Conservation (phyloP, 257 asterid genomes). For the Solanum arcanum region DNA sequence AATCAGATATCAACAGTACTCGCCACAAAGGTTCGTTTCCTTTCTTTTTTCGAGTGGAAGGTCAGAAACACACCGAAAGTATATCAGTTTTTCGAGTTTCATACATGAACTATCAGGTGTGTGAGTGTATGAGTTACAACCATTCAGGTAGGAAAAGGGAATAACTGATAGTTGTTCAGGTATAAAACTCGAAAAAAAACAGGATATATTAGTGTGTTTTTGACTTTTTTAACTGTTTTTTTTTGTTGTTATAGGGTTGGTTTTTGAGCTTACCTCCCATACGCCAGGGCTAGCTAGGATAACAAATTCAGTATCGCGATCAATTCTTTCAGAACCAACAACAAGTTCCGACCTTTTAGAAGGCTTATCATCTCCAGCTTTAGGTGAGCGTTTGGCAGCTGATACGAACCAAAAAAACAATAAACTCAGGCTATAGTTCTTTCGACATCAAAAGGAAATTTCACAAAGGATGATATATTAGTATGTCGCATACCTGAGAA, state of each 20-base stretch:
- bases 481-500: constrained; percentile 22
- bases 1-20: background rate
- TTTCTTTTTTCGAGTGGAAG: background rate
- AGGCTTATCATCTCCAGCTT: background rate
- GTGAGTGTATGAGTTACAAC: background rate
- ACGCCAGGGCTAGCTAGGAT: constrained; percentile 51
- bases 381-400: constrained; percentile 14
- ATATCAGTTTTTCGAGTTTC: background rate
- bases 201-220: background rate
- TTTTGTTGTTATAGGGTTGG: background rate
- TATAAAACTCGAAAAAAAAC: background rate
- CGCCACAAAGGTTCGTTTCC: background rate
- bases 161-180: background rate
- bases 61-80: background rate
- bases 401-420: background rate
- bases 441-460: background rate
- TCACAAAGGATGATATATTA: background rate
- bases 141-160: background rate
- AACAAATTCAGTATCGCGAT: constrained; percentile 40
- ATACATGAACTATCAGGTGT: background rate
- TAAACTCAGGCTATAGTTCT: background rate
- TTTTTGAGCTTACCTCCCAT: constrained; percentile 45
- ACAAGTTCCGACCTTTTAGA: constrained; percentile 21
- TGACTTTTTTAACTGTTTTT: background rate
- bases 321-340: constrained; percentile 31